These are phyloP conservation scores for Kurtzmaniella quercitrusa DNA, from an alignment of 1,139 yeast species.

Conservation along the genomic window DNA sequence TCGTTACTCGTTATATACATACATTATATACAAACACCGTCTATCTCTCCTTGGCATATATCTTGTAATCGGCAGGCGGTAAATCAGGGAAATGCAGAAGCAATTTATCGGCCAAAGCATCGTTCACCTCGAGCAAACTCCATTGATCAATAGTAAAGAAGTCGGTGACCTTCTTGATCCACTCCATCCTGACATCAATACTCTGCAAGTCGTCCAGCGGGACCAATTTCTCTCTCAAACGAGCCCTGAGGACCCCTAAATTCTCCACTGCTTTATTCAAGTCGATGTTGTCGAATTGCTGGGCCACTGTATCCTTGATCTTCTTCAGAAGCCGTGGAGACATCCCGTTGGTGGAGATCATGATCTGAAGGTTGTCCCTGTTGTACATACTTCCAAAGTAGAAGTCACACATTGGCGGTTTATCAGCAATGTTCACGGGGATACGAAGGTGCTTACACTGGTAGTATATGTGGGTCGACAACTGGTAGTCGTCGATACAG, in stretches of 20 bases:
- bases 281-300: conserved; percentile 37
- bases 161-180: conserved; percentile 70
- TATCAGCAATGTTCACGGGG: conserved; percentile 82
- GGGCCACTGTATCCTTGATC: conserved; percentile 56
- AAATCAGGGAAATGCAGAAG: conserved; percentile 33
- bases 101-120: conserved; percentile 23
- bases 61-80: conserved; percentile 36
- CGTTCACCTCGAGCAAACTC: conserved; percentile 37
- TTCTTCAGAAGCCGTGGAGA: conserved; percentile 72
- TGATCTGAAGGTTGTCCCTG: conserved; percentile 72
- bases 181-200: conserved; percentile 63
- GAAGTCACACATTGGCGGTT: conserved; percentile 78
- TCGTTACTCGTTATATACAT: no score
- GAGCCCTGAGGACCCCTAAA: conserved; percentile 53
- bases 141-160: conserved; percentile 54
- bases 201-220: conserved; percentile 46
- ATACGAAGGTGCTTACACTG: conserved; percentile 51
- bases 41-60: no score
- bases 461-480: conserved; percentile 56
- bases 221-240: conserved; percentile 42
- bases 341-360: conserved; percentile 82
- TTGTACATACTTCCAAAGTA: conserved; percentile 80
- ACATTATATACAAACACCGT: no score
- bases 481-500: conserved; percentile 68
- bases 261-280: conserved; percentile 60